These are phyloP conservation scores for Leptodermis oblonga DNA, from an alignment of 257 asterid species.

Conservation along the genomic window DNA sequence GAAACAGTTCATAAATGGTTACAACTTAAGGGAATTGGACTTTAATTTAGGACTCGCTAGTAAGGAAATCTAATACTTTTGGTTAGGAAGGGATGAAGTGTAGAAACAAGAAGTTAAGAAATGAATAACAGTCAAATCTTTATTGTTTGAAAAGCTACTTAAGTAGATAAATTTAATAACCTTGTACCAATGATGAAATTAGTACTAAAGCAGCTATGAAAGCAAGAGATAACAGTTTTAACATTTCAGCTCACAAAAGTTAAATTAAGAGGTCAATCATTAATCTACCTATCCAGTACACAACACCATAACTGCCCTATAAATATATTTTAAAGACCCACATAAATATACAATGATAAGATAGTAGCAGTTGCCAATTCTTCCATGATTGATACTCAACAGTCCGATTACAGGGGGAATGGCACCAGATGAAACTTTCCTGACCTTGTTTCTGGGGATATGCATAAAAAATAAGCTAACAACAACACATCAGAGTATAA, in stretches of 20 bases:
- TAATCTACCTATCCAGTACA: background rate
- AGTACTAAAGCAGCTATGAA: background rate
- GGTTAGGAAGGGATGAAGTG: background rate
- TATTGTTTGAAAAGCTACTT: background rate
- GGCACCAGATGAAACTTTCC: conserved; percentile 70
- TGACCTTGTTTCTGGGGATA: conserved; percentile 66
- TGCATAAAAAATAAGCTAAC: conserved; percentile 16
- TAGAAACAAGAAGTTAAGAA: background rate
- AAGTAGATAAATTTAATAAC: background rate
- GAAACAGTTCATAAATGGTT: background rate
- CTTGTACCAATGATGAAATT: too few relatives aligned
- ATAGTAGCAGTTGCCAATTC: conserved; percentile 86
- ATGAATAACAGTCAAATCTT: background rate
- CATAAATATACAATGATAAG: conserved; percentile 41
- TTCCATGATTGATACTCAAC: conserved; percentile 50
- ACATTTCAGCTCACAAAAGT: background rate
- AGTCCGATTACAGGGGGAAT: conserved; percentile 76
- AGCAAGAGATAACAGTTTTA: background rate
- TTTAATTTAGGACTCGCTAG: background rate
- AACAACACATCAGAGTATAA: background rate
- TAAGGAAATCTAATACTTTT: background rate
- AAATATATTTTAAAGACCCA: background rate
- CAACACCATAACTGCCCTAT: background rate
- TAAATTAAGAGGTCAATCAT: background rate
- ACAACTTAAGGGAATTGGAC: background rate